Percentiles rank a stretch among this genome's conserved stretches.
Conservation (phyloP, 805 yeast genomes). For the Suhomyces pyralidae region DNA sequence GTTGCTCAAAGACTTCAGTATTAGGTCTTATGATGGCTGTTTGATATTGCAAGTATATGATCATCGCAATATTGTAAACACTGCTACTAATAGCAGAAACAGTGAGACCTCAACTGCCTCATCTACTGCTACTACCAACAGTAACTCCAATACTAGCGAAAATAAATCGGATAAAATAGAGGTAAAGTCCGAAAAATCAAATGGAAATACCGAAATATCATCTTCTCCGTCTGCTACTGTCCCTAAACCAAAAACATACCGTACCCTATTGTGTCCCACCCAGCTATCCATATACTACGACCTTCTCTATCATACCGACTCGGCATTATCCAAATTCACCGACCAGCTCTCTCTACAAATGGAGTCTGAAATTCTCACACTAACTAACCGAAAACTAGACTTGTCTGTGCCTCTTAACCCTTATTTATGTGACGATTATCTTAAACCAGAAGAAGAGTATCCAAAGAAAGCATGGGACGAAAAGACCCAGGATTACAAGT, state of each 20-base stretch:
- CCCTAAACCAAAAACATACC: conserved; percentile 63
- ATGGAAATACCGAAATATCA: background rate
- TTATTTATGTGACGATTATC: conserved; percentile 45
- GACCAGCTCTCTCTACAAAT: conserved; percentile 75
- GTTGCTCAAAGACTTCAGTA: conserved; percentile 80
- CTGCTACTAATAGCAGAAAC: background rate
- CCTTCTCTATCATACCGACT: conserved; percentile 77
- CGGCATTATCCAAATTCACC: conserved; percentile 66
- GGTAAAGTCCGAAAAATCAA: background rate
- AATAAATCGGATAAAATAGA: background rate
- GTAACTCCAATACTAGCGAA: background rate
- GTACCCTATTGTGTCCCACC: conserved; percentile 77
- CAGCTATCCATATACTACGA: conserved; percentile 82
- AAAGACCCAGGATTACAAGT: conserved; percentile 28
- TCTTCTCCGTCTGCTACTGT: background rate
- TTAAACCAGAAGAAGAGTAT: conserved; percentile 46
- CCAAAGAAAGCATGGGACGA: conserved; percentile 47
- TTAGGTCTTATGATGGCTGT: conserved; percentile 86
- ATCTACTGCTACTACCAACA: background rate
- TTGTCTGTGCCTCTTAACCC: conserved; percentile 74
- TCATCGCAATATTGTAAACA: conserved; percentile 54
- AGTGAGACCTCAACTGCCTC: background rate
- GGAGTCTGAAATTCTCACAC: conserved; percentile 82
- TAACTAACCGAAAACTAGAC: conserved; percentile 76
- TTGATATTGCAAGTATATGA: conserved; percentile 83